Evolutionary conservation across 2,329 filamentous ascomycete species (phyloP).

Genomic region (Microthyrium microscopicum): DNA sequence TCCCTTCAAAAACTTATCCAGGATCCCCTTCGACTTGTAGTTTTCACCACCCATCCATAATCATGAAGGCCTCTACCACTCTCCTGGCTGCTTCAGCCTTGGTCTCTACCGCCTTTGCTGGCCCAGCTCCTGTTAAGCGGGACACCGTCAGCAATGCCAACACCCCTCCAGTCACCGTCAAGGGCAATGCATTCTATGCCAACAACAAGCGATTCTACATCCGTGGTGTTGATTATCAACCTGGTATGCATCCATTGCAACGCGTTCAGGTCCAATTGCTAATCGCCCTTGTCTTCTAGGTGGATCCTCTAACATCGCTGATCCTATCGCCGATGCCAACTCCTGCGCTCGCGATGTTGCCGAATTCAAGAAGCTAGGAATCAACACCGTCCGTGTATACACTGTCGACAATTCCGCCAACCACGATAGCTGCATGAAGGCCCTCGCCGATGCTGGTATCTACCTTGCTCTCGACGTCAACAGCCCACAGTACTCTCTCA

Average conservation of each 20-base stretch:
- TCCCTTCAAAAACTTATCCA: no score
- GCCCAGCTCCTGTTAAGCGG: neutral
- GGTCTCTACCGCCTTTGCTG: neutral
- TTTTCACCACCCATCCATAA: no score
- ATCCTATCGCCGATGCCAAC: slow-evolving; percentile 57
- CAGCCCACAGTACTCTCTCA: slow-evolving; percentile 73
- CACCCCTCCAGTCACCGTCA: slow-evolving; percentile 5
- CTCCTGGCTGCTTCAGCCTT: slow-evolving; percentile 1
- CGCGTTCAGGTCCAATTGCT: neutral
- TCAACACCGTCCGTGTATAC: slow-evolving; percentile 89
- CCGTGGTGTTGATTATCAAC: slow-evolving; percentile 49
- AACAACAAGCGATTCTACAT: slow-evolving; percentile 44
- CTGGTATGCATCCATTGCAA: slow-evolving; percentile 19
- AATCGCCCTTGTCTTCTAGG: neutral
- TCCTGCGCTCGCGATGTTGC: slow-evolving; percentile 64
- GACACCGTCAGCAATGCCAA: slow-evolving; percentile 1
- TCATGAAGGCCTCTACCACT: neutral
- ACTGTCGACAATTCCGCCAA: slow-evolving; percentile 70
- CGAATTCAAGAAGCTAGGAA: slow-evolving; percentile 67
- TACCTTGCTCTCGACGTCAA: slow-evolving; percentile 88
- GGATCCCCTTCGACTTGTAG: no score
- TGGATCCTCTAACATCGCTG: slow-evolving; percentile 21
- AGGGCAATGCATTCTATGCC: slow-evolving; percentile 38
- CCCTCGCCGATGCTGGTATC: slow-evolving; percentile 67
- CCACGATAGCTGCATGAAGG: slow-evolving; percentile 75